Conservation (phyloP, 129 eudicot genomes). For the Lactuca saligna region DNA sequence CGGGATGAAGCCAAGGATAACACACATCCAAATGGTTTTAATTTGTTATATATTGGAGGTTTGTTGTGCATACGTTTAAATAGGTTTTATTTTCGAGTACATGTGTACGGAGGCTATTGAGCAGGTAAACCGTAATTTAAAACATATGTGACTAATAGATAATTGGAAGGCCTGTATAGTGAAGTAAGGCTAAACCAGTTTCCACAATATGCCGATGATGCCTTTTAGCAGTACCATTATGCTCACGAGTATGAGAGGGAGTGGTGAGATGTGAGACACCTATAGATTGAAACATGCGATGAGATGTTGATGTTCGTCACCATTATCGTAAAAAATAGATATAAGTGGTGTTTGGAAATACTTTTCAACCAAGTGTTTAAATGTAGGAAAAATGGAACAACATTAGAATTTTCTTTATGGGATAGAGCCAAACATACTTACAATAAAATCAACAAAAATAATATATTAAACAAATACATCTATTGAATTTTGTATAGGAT, state of each 20-base stretch:
- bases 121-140: neutral
- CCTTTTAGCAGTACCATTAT: neutral
- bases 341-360: neutral
- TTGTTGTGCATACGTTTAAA: neutral
- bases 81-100: neutral
- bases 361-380: neutral
- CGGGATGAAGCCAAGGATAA: slow-evolving; percentile 18
- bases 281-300: neutral
- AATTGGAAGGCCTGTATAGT: neutral
- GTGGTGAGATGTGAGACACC: slow-evolving; percentile 1
- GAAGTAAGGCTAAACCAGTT: neutral
- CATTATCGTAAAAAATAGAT: neutral
- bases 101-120: neutral
- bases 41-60: neutral
- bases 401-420: neutral
- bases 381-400: neutral
- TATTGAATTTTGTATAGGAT: too few species aligned
- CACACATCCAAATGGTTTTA: slow-evolving; percentile 6
- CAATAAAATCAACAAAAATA: neutral
- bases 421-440: slow-evolving; percentile 10
- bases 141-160: neutral
- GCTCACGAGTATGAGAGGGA: slow-evolving; percentile 1
- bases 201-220: slow-evolving; percentile 7
- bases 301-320: neutral
- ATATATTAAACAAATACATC: too few species aligned